Evolutionary conservation across 2,329 filamentous ascomycete genomes (phyloP).

Genomic region (Diatrype stigma): DNA sequence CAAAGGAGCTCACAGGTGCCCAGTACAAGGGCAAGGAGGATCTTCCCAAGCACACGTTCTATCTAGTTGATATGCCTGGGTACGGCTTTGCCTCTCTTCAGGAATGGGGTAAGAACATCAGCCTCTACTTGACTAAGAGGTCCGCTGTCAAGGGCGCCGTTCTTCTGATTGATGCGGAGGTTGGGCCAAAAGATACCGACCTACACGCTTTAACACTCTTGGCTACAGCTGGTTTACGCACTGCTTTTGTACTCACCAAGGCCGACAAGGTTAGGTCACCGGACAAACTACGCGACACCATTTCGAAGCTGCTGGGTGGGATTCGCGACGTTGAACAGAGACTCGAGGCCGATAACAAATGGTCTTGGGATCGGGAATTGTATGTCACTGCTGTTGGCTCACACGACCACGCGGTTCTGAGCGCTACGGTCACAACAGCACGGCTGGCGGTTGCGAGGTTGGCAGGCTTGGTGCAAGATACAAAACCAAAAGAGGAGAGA

Average conservation of each 20-base stretch:
- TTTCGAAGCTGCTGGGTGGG: slow-evolving; percentile 22
- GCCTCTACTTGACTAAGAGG: slow-evolving; percentile 45
- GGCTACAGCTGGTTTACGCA: slow-evolving; percentile 39
- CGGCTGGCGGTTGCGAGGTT: slow-evolving; percentile 26
- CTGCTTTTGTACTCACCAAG: slow-evolving; percentile 52
- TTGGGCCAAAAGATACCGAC: slow-evolving; percentile 47
- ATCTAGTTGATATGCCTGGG: slow-evolving; percentile 49
- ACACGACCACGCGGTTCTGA: slow-evolving; percentile 15
- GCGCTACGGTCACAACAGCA: slow-evolving; percentile 19
- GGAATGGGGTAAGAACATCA: slow-evolving; percentile 50
- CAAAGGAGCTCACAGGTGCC: slow-evolving; percentile 19
- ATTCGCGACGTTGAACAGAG: slow-evolving; percentile 17
- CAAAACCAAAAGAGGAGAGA: slow-evolving; percentile 21
- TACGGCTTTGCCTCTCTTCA: slow-evolving; percentile 44
- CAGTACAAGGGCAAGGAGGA: slow-evolving; percentile 29
- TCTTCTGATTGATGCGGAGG: slow-evolving; percentile 49
- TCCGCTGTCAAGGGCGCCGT: slow-evolving; percentile 47
- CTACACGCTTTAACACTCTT: slow-evolving; percentile 43
- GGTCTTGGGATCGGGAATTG: slow-evolving; percentile 26
- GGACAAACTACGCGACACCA: slow-evolving; percentile 20
- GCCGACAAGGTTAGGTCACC: slow-evolving; percentile 44
- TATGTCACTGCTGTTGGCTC: slow-evolving; percentile 28
- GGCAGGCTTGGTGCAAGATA: slow-evolving; percentile 23
- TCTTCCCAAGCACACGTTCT: slow-evolving; percentile 41
- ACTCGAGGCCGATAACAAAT: slow-evolving; percentile 11